Evolutionary conservation across 1,284 basidiomycete species (phyloP), one percentile per base, ranked within the genome.

Genomic region (Phellopilus nigrolimitatus): DNA sequence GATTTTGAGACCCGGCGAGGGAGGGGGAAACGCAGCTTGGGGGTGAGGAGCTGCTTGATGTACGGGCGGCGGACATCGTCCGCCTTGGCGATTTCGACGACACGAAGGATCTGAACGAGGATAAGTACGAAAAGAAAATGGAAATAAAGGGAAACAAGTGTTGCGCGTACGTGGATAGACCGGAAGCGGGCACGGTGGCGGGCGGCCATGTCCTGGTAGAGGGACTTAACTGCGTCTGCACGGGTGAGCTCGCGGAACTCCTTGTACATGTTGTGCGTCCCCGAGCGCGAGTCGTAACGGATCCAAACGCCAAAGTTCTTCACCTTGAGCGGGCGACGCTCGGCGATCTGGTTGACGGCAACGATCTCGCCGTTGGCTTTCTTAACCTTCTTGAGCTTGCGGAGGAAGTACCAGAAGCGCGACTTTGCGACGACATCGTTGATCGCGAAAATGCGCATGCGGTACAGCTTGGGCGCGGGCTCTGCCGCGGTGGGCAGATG

Each of bases 301-400:
- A 99, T 75, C 95, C 95, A 99, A 76, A 99, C 91, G 65, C 94
- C 97, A 68, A 99, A 98, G 88, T 97, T 98, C 85, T 99, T 99
- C 70, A 97, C 90, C 78, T 95, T 95, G 71, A 95, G 71, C 33
- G 97, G 95, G 74, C 89, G 92, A 82, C 91, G 94, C 79, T 99
- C 95, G 64, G 87, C 82, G 68, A 97, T 95, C 73, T 91, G 80
- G 76, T 97, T 95, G 76, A 99, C 85, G 69, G 91, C 92, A 71
- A 99, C 94, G 70, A 99, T 94, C 80, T 99, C 95, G 70, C 95
- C 97, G 71, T 83, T 92, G 72, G 95, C 94, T 78, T 97, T 97
- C 84, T 99, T 99, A 76, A 95, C 95, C 82, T 99, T 99, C 75
- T 97, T 93, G 65, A 97, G 72, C 74, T 95, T 89, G 69, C 95